phyloP scores from a whole-genome alignment of 345 rosid species.

The Acer yangbiense region DNA sequence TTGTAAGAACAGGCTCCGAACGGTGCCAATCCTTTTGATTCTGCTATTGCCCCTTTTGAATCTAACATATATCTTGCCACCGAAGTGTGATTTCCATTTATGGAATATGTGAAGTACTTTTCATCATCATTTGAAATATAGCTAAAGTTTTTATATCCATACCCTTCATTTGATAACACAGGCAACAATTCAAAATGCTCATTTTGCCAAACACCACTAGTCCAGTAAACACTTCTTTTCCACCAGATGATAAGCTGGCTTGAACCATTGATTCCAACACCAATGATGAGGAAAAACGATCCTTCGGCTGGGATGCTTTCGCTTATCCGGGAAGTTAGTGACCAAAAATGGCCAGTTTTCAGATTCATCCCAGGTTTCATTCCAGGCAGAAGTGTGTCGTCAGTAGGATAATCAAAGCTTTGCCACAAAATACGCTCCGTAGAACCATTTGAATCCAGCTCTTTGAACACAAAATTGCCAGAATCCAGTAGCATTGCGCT shows the following conservation, averaged over 20 bases:
- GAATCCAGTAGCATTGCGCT: slow-evolving; percentile 9
- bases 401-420: slow-evolving; percentile 37
- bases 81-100: not conserved
- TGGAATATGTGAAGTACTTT: slow-evolving; percentile 13
- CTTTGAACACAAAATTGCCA: slow-evolving; percentile 21
- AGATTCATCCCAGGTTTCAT: slow-evolving; percentile 21
- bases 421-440: slow-evolving; percentile 21
- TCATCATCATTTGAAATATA: slow-evolving; percentile 17
- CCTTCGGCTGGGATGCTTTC: not conserved
- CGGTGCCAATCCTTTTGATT: not conserved
- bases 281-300: slow-evolving; percentile 20
- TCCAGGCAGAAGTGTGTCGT: slow-evolving; percentile 28
- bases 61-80: not conserved
- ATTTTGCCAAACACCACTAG: slow-evolving; percentile 19
- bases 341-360: not conserved
- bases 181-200: not conserved
- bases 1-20: not conserved
- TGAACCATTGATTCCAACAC: not conserved
- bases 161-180: not conserved
- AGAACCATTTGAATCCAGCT: slow-evolving; percentile 17
- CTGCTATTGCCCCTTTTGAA: not conserved
- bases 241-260: slow-evolving; percentile 18
- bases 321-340: slow-evolving; percentile 17
- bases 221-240: slow-evolving; percentile 13
- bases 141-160: not conserved